A percentile compares a stretch with the other conserved stretches of the same genome.
Conservation (phyloP, 1,139 yeast species). For the Zhuliangozyma blackwelliae region DNA sequence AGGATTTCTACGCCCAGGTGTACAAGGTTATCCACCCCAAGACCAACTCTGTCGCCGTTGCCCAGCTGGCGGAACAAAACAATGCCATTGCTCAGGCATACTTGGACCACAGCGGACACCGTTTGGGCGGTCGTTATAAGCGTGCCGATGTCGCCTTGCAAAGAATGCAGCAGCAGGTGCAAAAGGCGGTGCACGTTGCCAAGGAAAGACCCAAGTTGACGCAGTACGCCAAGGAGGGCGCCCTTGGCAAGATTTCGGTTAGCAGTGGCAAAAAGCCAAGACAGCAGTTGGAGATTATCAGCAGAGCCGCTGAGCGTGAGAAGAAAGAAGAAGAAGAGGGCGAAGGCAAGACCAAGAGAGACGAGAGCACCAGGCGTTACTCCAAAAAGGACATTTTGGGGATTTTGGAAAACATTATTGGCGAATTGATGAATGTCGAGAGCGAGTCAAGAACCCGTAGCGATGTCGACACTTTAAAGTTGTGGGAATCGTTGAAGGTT, state of each 20-base stretch:
- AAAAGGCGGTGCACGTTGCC: conserved; percentile 92
- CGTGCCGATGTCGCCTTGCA: conserved; percentile 93
- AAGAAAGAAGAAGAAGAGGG: conserved; percentile 26
- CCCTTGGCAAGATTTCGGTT: conserved; percentile 81
- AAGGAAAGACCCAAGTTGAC: conserved; percentile 80
- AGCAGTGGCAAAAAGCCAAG: conserved; percentile 86
- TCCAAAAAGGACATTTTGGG: conserved; percentile 45
- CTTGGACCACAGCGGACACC: conserved; percentile 87
- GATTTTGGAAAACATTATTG: conserved; percentile 72
- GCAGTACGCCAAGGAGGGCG: conserved; percentile 77
- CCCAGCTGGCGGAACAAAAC: conserved; percentile 43
- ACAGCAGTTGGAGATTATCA: conserved; percentile 71
- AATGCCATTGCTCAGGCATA: conserved; percentile 91
- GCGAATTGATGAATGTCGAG: conserved; percentile 75
- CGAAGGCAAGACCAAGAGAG: conserved; percentile 13
- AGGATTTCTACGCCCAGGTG: conserved; percentile 94
- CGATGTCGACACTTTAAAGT: conserved; percentile 49
- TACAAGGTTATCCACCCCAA: conserved; percentile 76
- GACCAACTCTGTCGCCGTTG: conserved; percentile 23
- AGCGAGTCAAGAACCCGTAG: conserved; percentile 71
- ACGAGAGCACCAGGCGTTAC: conserved; percentile 27
- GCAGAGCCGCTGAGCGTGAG: conserved; percentile 50
- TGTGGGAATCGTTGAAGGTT: conserved; percentile 80
- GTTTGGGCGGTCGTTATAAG: conserved; percentile 81
- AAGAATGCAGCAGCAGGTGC: conserved; percentile 98